phyloP scores from a whole-genome alignment of 306 rosid species.

The Trichosanthes cucumerina region DNA sequence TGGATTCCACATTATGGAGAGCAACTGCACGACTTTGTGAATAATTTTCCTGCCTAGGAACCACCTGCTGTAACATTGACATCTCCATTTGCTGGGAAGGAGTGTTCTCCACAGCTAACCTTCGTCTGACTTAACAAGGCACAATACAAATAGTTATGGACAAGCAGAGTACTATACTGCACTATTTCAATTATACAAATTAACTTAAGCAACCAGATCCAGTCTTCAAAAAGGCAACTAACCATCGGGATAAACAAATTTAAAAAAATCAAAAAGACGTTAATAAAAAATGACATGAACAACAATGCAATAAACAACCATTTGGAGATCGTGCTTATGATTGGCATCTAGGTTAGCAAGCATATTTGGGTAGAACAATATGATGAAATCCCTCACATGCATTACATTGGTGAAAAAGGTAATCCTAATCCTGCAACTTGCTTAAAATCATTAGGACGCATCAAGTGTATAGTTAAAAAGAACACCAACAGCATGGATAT shows the following conservation, averaged over 20 bases:
- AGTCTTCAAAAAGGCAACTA: not conserved
- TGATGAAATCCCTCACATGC: not conserved
- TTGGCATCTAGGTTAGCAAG: not conserved
- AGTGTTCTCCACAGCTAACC: slow-evolving; percentile 70
- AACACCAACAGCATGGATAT: not conserved
- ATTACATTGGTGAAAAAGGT: not conserved
- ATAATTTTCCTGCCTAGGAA: slow-evolving; percentile 65
- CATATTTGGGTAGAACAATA: not conserved
- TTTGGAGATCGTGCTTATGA: not conserved
- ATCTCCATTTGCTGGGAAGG: slow-evolving; percentile 94
- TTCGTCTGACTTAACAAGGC: slow-evolving; percentile 51
- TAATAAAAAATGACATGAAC: not conserved
- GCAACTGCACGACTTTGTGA: slow-evolving; percentile 62
- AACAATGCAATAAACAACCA: not conserved
- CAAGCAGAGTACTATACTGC: slow-evolving; percentile 7
- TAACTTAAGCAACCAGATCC: not conserved
- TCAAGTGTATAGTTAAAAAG: not conserved
- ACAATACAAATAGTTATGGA: slow-evolving; percentile 18
- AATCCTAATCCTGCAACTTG: not conserved
- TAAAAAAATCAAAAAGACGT: not conserved
- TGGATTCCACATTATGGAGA: slow-evolving; percentile 90
- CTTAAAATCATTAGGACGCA: not conserved
- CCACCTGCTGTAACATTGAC: slow-evolving; percentile 94
- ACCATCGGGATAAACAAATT: not conserved
- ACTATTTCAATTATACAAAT: not conserved